Percentiles rank a stretch among this genome's conserved stretches.
Conservation (phyloP, 495 filamentous ascomycete species). For the Podospora anserina region DNA sequence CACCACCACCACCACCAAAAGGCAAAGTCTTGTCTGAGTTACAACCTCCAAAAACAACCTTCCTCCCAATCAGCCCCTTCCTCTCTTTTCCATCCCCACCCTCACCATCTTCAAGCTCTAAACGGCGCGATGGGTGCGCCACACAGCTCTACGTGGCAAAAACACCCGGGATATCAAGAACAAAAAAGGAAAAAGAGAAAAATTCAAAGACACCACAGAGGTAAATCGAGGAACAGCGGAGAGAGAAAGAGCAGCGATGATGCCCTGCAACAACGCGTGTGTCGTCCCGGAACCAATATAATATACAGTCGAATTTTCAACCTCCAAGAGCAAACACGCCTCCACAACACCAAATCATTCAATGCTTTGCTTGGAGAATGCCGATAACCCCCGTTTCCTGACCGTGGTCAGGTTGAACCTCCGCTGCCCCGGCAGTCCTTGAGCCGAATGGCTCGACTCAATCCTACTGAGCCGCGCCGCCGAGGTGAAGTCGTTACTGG, state of each 20-base stretch:
- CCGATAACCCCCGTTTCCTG: slow-evolving; percentile 36
- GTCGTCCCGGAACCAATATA: slow-evolving; percentile 1
- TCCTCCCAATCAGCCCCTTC: not conserved
- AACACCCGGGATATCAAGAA: slow-evolving; percentile 25
- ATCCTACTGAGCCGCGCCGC: slow-evolving; percentile 78
- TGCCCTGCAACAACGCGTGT: not conserved
- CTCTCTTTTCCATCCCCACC: not conserved
- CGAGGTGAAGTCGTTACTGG: slow-evolving; percentile 83
- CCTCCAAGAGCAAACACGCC: not conserved
- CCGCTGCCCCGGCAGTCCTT: slow-evolving; percentile 22
- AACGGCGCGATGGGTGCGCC: slow-evolving; percentile 5
- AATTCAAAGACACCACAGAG: slow-evolving; percentile 12
- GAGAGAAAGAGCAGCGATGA: slow-evolving; percentile 2
- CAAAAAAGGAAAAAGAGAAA: slow-evolving; percentile 18
- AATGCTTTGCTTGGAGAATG: slow-evolving; percentile 38
- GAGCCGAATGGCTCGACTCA: slow-evolving; percentile 64
- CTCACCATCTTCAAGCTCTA: not conserved
- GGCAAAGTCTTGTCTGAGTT: not conserved
- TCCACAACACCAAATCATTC: slow-evolving; percentile 15
- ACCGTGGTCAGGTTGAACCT: slow-evolving; percentile 36
- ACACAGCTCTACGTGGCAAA: slow-evolving; percentile 2
- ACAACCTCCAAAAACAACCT: not conserved
- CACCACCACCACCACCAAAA: not conserved
- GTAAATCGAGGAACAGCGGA: slow-evolving; percentile 17
- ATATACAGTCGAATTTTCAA: slow-evolving; percentile 13